Evolutionary conservation across 1,284 basidiomycete species (phyloP).

Genomic region (Ceratorhiza oryzae-sativae): DNA sequence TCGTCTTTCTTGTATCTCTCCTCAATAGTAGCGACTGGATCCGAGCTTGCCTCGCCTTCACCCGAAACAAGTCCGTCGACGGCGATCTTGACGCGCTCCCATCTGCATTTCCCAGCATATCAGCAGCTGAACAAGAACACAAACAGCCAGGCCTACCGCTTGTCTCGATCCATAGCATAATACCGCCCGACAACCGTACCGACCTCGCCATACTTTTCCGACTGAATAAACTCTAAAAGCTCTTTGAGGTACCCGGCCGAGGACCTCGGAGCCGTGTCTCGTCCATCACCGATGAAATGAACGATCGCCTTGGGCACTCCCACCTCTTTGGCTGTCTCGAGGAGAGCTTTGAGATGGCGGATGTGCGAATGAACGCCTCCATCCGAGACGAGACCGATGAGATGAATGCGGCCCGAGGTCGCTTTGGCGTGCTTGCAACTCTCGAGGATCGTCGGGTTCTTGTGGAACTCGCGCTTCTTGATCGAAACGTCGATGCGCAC

Average conservation of each 20-base stretch:
- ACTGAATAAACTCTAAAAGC: constrained; percentile 76
- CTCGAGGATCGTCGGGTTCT: constrained; percentile 73
- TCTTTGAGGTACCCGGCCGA: constrained; percentile 76
- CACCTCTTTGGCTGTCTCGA: constrained; percentile 85
- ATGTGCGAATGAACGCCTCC: constrained; percentile 96
- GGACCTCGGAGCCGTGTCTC: constrained; percentile 87
- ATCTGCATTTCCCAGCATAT: constrained; percentile 48
- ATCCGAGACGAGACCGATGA: constrained; percentile 87
- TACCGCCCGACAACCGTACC: constrained; percentile 86
- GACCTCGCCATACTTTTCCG: constrained; percentile 65
- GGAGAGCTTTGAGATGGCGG: constrained; percentile 81
- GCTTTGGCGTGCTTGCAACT: constrained; percentile 80
- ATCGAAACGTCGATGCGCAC: constrained; percentile 90
- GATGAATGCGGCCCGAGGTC: constrained; percentile 79
- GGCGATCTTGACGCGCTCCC: constrained; percentile 89
- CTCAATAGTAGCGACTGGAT: constrained; percentile 72
- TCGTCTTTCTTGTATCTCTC: constrained; percentile 79
- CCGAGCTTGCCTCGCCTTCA: constrained; percentile 68
- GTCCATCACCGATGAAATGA: constrained; percentile 90
- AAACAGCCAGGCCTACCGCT: constrained; percentile 57
- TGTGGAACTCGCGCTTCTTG: constrained; percentile 85
- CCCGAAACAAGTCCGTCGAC: constrained; percentile 82
- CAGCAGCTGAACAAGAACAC: not conserved
- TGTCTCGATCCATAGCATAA: constrained; percentile 96
- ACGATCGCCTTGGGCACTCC: constrained; percentile 85